Conservation (phyloP, 2,329 filamentous ascomycete species). For the Monosporascus sp. region DNA sequence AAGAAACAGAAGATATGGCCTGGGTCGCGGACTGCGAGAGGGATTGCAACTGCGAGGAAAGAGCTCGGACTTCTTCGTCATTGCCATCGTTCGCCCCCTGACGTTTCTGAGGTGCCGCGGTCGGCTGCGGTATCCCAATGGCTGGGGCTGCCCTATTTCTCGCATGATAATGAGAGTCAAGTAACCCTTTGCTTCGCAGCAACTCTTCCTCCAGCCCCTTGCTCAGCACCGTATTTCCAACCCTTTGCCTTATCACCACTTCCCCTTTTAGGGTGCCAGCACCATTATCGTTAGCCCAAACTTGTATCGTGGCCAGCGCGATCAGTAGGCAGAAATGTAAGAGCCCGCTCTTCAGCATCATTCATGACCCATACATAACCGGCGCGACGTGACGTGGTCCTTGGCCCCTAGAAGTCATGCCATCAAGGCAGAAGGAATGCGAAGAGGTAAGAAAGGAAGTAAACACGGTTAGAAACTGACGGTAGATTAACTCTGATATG, state of each 20-base stretch:
- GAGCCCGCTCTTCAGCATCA: slow-evolving; percentile 27
- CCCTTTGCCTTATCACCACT: slow-evolving; percentile 12
- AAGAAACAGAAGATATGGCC: slow-evolving; percentile 25
- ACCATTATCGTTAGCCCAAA: slow-evolving; percentile 15
- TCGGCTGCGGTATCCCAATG: slow-evolving; percentile 17
- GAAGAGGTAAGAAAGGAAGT: neutral
- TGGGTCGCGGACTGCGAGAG: slow-evolving; percentile 24
- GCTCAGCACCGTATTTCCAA: slow-evolving; percentile 12
- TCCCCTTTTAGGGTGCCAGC: slow-evolving; percentile 1
- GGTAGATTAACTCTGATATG: slow-evolving; percentile 15
- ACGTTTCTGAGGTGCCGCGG: slow-evolving; percentile 18
- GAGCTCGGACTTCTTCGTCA: slow-evolving; percentile 24
- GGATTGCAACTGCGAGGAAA: slow-evolving; percentile 24
- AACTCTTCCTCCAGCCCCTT: slow-evolving; percentile 6
- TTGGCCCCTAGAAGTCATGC: neutral
- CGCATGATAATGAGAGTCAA: slow-evolving; percentile 7
- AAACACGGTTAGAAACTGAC: slow-evolving; percentile 7
- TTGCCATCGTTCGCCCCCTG: slow-evolving; percentile 24
- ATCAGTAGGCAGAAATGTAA: slow-evolving; percentile 23
- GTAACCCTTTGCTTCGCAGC: slow-evolving; percentile 12
- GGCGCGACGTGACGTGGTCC: slow-evolving; percentile 5
- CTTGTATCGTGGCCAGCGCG: slow-evolving; percentile 24
- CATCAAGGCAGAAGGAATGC: neutral
- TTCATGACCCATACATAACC: slow-evolving; percentile 27
- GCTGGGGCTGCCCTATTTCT: slow-evolving; percentile 15